Evolutionary conservation across 495 filamentous ascomycete species (phyloP).

Genomic region (Xylaria nigripes): DNA sequence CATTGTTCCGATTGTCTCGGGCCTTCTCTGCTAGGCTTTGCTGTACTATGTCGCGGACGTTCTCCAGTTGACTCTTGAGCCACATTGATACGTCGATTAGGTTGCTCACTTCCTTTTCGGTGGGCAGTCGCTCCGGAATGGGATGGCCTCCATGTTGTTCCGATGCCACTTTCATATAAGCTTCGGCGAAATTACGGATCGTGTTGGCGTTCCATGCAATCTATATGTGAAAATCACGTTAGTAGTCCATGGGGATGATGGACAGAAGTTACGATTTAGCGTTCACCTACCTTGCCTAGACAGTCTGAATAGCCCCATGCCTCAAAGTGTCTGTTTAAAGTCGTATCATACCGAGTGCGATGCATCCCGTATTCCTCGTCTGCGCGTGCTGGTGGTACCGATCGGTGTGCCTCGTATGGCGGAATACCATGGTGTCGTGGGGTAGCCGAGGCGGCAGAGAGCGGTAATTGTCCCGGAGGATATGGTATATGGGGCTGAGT

Average conservation of each 20-base stretch:
- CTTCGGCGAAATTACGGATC: constrained; percentile 40
- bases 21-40: constrained; percentile 36
- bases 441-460: constrained; percentile 36
- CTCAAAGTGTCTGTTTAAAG: constrained; percentile 35
- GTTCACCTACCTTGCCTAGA: constrained; percentile 32
- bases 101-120: constrained; percentile 37
- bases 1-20: constrained; percentile 31
- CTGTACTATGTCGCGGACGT: constrained; percentile 37
- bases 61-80: constrained; percentile 36
- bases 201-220: constrained; percentile 36
- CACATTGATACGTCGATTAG: constrained; percentile 29
- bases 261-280: neutral
- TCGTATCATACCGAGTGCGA: constrained; percentile 31
- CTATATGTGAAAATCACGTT: constrained; percentile 30
- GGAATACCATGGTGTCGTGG: constrained; percentile 31
- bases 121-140: constrained; percentile 39
- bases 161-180: constrained; percentile 37
- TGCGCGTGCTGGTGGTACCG: constrained; percentile 27
- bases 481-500: constrained; percentile 28
- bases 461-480: constrained; percentile 33
- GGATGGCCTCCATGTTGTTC: constrained; percentile 41
- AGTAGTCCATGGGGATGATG: constrained; percentile 2
- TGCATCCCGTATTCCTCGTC: constrained; percentile 34
- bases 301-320: constrained; percentile 36
- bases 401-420: constrained; percentile 33